A percentile compares a stretch with the other conserved stretches of the same genome.
phyloP scores from a whole-genome alignment of 495 filamentous ascomycete species.

The Podospora fimiseda region DNA sequence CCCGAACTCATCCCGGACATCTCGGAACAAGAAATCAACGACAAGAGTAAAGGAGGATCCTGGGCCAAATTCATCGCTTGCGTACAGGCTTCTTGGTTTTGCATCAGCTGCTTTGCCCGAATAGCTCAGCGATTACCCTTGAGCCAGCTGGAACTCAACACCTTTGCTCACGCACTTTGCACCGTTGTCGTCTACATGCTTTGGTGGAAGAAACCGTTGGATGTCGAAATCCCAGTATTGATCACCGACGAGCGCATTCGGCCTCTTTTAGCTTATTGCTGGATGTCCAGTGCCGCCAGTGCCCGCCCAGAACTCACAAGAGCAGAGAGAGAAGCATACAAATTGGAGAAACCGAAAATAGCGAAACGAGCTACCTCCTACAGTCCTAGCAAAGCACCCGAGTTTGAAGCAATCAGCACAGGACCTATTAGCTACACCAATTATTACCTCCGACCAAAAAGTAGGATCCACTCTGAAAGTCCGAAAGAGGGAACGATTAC shows the following conservation, averaged over 20 bases:
- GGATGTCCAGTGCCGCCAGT: neutral
- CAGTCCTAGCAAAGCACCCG: neutral
- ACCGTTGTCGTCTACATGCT: neutral
- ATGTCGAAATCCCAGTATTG: neutral
- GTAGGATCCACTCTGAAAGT: neutral
- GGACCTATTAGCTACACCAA: neutral
- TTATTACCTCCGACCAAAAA: neutral
- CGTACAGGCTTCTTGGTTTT: constrained; percentile 4
- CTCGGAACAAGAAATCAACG: neutral
- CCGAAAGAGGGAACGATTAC: neutral
- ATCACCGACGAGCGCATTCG: neutral
- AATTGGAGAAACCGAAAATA: neutral
- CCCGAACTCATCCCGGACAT: neutral
- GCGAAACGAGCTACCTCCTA: neutral
- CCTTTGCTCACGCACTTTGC: neutral
- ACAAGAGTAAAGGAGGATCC: too few relatives aligned
- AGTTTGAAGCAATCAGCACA: neutral
- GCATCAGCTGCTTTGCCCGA: neutral
- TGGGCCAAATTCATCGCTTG: neutral
- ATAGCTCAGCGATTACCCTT: constrained; percentile 13
- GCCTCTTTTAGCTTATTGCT: neutral
- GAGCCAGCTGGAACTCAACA: constrained; percentile 12
- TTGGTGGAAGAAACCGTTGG: neutral
- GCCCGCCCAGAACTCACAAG: neutral
- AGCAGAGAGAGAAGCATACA: neutral